Conservation (phyloP, 2,329 filamentous ascomycete species). For the Fusarium sp. region DNA sequence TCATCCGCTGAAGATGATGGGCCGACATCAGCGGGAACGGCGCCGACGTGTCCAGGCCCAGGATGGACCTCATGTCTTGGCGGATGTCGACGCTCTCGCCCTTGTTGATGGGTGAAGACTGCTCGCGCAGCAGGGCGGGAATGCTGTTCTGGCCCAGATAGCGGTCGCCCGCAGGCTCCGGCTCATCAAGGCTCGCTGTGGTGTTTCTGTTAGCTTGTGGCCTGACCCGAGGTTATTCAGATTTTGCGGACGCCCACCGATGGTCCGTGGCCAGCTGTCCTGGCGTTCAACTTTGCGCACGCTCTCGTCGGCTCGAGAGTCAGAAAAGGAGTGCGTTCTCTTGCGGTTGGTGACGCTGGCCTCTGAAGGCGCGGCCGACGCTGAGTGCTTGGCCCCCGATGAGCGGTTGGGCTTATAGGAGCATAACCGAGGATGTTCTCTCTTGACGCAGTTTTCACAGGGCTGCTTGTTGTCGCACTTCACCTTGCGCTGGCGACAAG, state of each 20-base stretch:
- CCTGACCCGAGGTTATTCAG: conserved; percentile 17
- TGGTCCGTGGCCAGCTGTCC: conserved; percentile 57
- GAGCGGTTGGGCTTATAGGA: conserved; percentile 73
- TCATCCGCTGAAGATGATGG: conserved; percentile 69
- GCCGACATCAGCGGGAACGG: conserved; percentile 76
- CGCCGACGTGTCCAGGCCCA: conserved; percentile 74
- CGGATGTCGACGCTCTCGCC: conserved; percentile 68
- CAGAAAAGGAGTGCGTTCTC: conserved; percentile 50
- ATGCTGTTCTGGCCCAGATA: conserved; percentile 78
- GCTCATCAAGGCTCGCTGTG: conserved; percentile 62
- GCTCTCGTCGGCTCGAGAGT: conserved; percentile 44
- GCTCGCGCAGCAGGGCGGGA: conserved; percentile 72
- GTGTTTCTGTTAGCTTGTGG: conserved; percentile 38
- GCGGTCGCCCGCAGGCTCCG: conserved; percentile 67
- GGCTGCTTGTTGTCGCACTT: conserved; percentile 78
- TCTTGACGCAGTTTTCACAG: conserved; percentile 76
- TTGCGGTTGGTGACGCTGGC: conserved; percentile 46
- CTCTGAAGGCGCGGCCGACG: conserved; percentile 45
- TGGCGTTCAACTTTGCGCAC: conserved; percentile 52
- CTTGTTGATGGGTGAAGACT: conserved; percentile 65
- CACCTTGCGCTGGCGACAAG: conserved; percentile 75
- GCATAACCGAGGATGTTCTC: conserved; percentile 73
- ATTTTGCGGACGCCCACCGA: conserved; percentile 48
- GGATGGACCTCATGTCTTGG: conserved; percentile 74
- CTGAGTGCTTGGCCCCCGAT: conserved; percentile 52